Conservation (phyloP, 2,329 filamentous ascomycete species). For the Calonectria henricotiae region DNA sequence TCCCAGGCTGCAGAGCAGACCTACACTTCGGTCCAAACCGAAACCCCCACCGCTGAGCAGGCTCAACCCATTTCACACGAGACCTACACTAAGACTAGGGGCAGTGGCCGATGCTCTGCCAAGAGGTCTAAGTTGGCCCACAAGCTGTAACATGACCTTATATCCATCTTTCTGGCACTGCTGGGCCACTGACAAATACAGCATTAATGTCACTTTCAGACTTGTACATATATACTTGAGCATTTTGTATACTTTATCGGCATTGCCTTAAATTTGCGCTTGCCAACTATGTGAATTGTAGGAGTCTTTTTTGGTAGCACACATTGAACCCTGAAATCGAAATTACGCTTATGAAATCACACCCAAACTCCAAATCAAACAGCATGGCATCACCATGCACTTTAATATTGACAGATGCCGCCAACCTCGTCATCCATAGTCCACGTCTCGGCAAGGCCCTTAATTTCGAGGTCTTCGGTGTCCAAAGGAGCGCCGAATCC, state of each 20-base stretch:
- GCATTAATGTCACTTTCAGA: constrained; percentile 40
- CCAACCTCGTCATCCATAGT: constrained; percentile 87
- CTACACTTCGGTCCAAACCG: constrained; percentile 19
- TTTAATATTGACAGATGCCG: constrained; percentile 69
- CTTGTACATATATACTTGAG: constrained; percentile 42
- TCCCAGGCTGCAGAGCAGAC: constrained; percentile 1
- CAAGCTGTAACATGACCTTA: neutral
- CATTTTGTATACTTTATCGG: constrained; percentile 44
- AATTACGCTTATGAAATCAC: constrained; percentile 18
- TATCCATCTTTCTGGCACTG: neutral
- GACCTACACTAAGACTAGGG: constrained; percentile 23
- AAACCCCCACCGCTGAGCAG: constrained; percentile 33
- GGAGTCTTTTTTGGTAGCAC: neutral
- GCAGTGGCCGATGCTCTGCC: constrained; percentile 41
- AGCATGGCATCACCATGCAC: neutral
- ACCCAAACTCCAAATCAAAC: constrained; percentile 15
- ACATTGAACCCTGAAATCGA: neutral
- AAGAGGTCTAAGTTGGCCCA: constrained; percentile 13
- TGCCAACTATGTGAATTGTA: no score
- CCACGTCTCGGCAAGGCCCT: constrained; percentile 88
- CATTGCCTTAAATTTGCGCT: neutral
- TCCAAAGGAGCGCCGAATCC: constrained; percentile 62
- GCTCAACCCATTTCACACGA: constrained; percentile 12
- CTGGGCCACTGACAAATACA: constrained; percentile 38
- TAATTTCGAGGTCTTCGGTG: constrained; percentile 66